phyloP scores from a whole-genome alignment of 2,329 filamentous ascomycete genomes.

The Pseudogymnoascus sp. region DNA sequence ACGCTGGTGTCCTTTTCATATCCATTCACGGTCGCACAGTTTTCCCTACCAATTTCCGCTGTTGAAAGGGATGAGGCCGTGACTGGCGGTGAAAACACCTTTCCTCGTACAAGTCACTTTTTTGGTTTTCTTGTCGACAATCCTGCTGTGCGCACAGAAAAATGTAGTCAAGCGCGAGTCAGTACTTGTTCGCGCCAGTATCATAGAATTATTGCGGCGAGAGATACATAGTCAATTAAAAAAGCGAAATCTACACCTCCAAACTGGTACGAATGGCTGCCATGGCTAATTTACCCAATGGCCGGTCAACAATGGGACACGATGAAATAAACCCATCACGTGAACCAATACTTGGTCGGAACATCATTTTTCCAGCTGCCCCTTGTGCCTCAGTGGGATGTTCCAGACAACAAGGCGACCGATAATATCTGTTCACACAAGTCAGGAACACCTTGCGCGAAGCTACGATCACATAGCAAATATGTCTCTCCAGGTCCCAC shows the following conservation, averaged over 20 bases:
- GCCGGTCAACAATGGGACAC: background rate
- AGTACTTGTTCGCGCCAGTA: background rate
- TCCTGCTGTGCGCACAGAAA: background rate
- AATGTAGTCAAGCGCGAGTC: background rate
- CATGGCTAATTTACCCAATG: background rate
- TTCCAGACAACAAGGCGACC: constrained; percentile 7
- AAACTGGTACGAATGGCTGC: background rate
- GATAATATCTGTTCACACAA: constrained; percentile 7
- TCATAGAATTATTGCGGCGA: background rate
- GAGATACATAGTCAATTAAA: background rate
- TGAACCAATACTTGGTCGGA: background rate
- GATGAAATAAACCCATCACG: background rate
- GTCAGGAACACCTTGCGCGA: background rate
- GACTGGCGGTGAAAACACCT: background rate
- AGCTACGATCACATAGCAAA: constrained; percentile 10
- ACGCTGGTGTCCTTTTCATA: background rate
- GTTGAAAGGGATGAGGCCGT: background rate
- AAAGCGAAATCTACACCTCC: background rate
- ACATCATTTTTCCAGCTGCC: constrained; percentile 6
- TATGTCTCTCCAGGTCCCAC: constrained; percentile 37
- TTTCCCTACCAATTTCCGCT: background rate
- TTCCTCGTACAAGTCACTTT: background rate
- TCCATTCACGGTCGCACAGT: background rate
- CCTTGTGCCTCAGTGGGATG: constrained; percentile 5
- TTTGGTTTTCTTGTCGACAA: background rate